These are phyloP conservation scores for Ilex paraguariensis DNA, from an alignment of 305 asterid species.

Conservation along the genomic window DNA sequence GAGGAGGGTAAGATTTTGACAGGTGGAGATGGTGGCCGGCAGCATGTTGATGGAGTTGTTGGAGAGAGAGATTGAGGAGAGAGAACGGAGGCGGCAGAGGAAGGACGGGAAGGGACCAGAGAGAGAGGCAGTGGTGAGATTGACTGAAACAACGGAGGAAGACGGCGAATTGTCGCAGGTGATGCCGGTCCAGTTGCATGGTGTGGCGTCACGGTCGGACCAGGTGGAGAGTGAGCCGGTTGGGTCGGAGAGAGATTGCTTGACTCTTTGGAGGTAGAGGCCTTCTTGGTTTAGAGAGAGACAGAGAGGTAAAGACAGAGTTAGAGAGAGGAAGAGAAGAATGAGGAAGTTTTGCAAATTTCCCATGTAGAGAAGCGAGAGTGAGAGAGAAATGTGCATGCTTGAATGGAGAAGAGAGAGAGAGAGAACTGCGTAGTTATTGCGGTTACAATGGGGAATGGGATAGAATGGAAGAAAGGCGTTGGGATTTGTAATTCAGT, in stretches of 20 bases:
- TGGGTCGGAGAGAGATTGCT: conserved; percentile 45
- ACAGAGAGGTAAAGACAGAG: conserved; percentile 3
- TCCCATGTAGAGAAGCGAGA: too few species aligned
- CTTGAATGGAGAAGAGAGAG: neutral
- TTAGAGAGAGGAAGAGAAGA: conserved; percentile 11
- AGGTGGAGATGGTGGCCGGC: conserved; percentile 44
- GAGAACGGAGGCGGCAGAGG: conserved; percentile 52
- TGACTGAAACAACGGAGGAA: conserved; percentile 39
- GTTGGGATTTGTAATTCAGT: too few species aligned
- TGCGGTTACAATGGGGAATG: conserved; percentile 7
- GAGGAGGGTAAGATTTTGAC: conserved; percentile 47
- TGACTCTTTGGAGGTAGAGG: conserved; percentile 25
- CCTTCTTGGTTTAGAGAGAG: conserved; percentile 58
- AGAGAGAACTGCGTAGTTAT: conserved; percentile 17
- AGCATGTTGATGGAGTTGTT: conserved; percentile 51
- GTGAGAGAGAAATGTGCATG: too few species aligned
- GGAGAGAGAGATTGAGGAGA: conserved; percentile 37
- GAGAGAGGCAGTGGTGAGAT: conserved; percentile 38
- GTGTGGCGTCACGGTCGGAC: conserved; percentile 45
- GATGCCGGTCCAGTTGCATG: conserved; percentile 87
- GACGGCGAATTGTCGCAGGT: conserved; percentile 29
- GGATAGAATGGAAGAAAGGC: too few species aligned
- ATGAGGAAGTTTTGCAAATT: too few species aligned
- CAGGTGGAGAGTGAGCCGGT: conserved; percentile 41
- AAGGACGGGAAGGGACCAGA: conserved; percentile 51